Percentiles rank a stretch among this genome's conserved stretches.
Conservation (phyloP, 805 yeast species). For the Yamadazyma laniorum region DNA sequence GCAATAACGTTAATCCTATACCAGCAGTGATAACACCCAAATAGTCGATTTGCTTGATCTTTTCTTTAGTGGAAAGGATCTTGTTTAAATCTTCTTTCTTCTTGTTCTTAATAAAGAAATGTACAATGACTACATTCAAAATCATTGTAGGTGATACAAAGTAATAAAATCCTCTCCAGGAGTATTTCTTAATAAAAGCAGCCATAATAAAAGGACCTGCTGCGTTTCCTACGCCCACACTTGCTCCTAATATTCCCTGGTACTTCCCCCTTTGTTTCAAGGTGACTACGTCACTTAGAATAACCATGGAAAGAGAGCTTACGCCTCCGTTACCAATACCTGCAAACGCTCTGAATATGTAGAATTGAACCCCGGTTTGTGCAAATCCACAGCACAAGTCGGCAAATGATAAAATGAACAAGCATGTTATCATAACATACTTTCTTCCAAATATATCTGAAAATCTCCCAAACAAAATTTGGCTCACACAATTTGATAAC, state of each 20-base stretch:
- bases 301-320: conserved; percentile 49
- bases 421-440: conserved; percentile 37
- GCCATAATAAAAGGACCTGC: conserved; percentile 59
- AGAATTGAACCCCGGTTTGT: conserved; percentile 48
- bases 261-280: conserved; percentile 53
- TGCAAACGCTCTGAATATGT: conserved; percentile 51
- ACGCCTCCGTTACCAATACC: conserved; percentile 60
- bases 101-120: conserved; percentile 37
- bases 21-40: conserved; percentile 50
- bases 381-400: conserved; percentile 54
- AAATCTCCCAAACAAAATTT: conserved; percentile 52
- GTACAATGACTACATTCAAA: conserved; percentile 27
- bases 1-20: conserved; percentile 47
- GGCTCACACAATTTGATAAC: conserved; percentile 51
- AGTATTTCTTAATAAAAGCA: conserved; percentile 40
- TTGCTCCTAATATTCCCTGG: conserved; percentile 54
- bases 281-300: conserved; percentile 53
- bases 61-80: conserved; percentile 33
- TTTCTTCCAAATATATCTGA: conserved; percentile 58
- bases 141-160: conserved; percentile 43
- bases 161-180: conserved; percentile 57
- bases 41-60: conserved; percentile 50
- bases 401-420: conserved; percentile 39
- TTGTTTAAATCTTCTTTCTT: conserved; percentile 22
- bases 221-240: conserved; percentile 51